A percentile compares a stretch with the other conserved stretches of the same genome.
phyloP scores from a whole-genome alignment of 305 asterid species.

The Coffea humblotiana region DNA sequence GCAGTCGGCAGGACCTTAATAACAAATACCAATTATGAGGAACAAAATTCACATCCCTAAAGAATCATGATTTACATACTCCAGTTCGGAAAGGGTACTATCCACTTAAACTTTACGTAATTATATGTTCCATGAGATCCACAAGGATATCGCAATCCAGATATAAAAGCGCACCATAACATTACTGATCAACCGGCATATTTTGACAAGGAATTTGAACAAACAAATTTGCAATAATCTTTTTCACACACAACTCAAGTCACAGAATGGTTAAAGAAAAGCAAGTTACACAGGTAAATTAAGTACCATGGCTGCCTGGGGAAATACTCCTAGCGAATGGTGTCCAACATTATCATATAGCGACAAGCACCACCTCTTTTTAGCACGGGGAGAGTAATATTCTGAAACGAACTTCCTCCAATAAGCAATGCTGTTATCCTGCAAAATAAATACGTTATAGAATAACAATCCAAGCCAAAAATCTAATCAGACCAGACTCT shows the following conservation, averaged over 20 bases:
- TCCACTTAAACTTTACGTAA: neutral
- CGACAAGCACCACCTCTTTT: constrained; percentile 96
- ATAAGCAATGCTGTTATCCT: constrained; percentile 87
- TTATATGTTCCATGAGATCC: neutral
- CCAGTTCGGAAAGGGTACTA: neutral
- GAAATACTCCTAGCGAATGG: constrained; percentile 86
- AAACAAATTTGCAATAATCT: neutral
- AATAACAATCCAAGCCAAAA: neutral
- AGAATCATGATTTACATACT: neutral
- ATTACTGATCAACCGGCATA: neutral
- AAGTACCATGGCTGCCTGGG: constrained; percentile 90
- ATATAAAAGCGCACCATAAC: neutral
- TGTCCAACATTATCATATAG: constrained; percentile 80
- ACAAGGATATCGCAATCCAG: neutral
- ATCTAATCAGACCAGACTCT: neutral
- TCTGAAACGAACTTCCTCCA: constrained; percentile 96
- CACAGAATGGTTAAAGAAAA: neutral
- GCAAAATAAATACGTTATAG: neutral
- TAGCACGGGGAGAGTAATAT: constrained; percentile 89
- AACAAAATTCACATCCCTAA: too few species aligned
- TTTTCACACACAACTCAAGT: neutral
- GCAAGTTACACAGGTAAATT: neutral
- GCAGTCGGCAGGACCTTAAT: neutral
- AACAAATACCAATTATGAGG: neutral
- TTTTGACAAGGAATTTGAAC: neutral